Base-by-base conservation (phyloP, 2,329 filamentous ascomycete genomes). In the Dendrostoma leiphaemia region DNA sequence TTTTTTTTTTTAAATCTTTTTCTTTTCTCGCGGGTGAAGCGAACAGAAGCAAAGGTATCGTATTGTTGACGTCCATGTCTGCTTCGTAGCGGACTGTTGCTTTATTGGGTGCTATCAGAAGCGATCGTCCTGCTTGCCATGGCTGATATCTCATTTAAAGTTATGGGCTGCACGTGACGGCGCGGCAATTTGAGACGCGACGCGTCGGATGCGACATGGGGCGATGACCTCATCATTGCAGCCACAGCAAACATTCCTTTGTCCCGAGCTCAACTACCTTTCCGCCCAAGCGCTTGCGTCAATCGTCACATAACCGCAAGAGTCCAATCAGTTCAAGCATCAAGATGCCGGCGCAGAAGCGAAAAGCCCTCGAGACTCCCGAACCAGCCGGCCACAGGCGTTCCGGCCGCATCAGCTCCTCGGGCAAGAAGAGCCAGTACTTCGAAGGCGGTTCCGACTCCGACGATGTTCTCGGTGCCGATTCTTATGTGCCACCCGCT, bases 401-500 rank as follows among this genome's bases (percentile, higher is more conserved):
- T 48, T 83, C 80, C 6, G 63, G 69, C 21, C 79, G 80, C 41
- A 63, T 77, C 34, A 73, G 68, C 63, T 73, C 72, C 24, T 69
- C 71, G 1, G 64, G 60, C 19, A 68, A 73, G 59, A 81, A 74
- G 68, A 82, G 79, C 67, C 68, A 66, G 17, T 83, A 82, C 63
- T 82, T 82, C 62, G 78, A 80, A 54, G 64, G 57, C 48, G 62
- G 67, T 10, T 64, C 66, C 3, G 63, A 65, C 2, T 63, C 66
- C 0, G 60, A 64, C 4, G 56, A 59, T 6, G 40, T 60, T 8
- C 23, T 48, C 50, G 54, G 34, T 28, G 31, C 47, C 31, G 56
- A 55, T 26, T 37, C 37, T 23, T 8, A 23, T 1, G 24, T 12
- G 15, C 4, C 15, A 28, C n/a, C 21, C 10, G 37, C 49, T 23